Evolutionary conservation across 805 yeast species (phyloP).

Genomic region (Candida michaelii): DNA sequence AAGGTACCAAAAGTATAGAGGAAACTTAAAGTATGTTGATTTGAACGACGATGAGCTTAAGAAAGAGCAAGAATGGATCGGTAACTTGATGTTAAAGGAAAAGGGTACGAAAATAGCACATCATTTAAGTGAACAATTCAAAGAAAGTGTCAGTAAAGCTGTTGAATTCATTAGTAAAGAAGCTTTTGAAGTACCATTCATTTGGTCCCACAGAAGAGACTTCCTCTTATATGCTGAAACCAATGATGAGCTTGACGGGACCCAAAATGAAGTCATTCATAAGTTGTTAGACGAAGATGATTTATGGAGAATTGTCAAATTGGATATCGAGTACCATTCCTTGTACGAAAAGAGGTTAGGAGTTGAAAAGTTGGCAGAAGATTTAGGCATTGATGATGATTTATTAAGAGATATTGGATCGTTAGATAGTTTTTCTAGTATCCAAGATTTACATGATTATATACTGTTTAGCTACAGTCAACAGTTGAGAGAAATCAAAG

Average conservation of each 20-base stretch:
- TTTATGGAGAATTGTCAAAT: slow-evolving; percentile 84
- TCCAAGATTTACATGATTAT: slow-evolving; percentile 86
- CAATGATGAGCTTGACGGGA: slow-evolving; percentile 38
- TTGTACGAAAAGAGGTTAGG: slow-evolving; percentile 70
- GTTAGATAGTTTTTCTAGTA: slow-evolving; percentile 68
- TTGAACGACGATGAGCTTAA: slow-evolving; percentile 67
- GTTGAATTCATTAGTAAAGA: slow-evolving; percentile 74
- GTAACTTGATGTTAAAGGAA: slow-evolving; percentile 59
- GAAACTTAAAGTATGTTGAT: slow-evolving; percentile 64
- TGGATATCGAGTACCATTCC: slow-evolving; percentile 88
- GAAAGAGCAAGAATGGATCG: slow-evolving; percentile 78
- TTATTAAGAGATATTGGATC: slow-evolving; percentile 52
- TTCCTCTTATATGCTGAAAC: slow-evolving; percentile 64
- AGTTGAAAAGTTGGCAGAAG: slow-evolving; percentile 54
- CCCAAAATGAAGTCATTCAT: slow-evolving; percentile 36
- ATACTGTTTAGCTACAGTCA: slow-evolving; percentile 70
- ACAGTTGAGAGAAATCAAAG: slow-evolving; percentile 50
- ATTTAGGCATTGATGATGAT: slow-evolving; percentile 58
- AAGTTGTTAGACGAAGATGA: slow-evolving; percentile 74
- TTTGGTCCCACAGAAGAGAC: slow-evolving; percentile 94
- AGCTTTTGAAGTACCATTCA: slow-evolving; percentile 87
- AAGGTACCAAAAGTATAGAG: slow-evolving; percentile 78
- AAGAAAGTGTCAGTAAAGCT: slow-evolving; percentile 66
- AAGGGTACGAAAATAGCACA: slow-evolving; percentile 47
- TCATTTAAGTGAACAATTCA: slow-evolving; percentile 51